These are phyloP conservation scores for Metschnikowia reukaufii DNA, from an alignment of 805 yeast species.

Conservation along the genomic window DNA sequence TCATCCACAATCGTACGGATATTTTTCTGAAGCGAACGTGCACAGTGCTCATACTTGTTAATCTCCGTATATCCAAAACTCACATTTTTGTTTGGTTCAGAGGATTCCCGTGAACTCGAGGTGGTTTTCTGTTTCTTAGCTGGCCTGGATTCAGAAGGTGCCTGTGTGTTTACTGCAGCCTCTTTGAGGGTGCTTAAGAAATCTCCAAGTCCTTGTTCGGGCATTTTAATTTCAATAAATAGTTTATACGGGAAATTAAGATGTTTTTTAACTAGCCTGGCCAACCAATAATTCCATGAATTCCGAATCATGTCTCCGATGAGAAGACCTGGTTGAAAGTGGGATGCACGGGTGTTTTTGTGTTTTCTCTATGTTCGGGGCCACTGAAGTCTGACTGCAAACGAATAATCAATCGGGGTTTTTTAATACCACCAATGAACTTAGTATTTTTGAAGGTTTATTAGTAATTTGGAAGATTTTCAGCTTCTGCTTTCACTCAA, in stretches of 20 bases:
- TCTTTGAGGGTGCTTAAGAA: constrained; percentile 1
- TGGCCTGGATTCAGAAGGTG: neutral
- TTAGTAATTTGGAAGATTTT: too few species aligned
- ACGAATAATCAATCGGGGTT: too few species aligned
- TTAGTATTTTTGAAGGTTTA: too few species aligned
- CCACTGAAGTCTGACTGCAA: neutral
- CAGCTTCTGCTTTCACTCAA: too few species aligned
- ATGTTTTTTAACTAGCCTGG: neutral
- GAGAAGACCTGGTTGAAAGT: neutral
- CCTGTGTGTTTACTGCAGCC: constrained; percentile 3
- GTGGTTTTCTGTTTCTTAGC: constrained; percentile 6
- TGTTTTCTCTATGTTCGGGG: too few species aligned
- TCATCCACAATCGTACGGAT: constrained; percentile 36
- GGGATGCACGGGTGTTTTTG: neutral
- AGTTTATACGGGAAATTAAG: neutral
- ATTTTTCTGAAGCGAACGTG: constrained; percentile 47
- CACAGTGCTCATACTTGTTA: constrained; percentile 40
- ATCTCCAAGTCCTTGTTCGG: constrained; percentile 1
- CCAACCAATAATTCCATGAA: neutral
- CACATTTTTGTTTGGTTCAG: neutral
- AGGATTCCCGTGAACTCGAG: constrained; percentile 3
- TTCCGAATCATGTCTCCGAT: neutral
- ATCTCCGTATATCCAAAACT: constrained; percentile 37
- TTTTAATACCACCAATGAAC: too few species aligned
- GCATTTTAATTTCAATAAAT: neutral